A percentile compares a stretch with the other conserved stretches of the same genome.
Conservation (phyloP, 108 stramenopile species). For the Mediolabrus comicus region DNA sequence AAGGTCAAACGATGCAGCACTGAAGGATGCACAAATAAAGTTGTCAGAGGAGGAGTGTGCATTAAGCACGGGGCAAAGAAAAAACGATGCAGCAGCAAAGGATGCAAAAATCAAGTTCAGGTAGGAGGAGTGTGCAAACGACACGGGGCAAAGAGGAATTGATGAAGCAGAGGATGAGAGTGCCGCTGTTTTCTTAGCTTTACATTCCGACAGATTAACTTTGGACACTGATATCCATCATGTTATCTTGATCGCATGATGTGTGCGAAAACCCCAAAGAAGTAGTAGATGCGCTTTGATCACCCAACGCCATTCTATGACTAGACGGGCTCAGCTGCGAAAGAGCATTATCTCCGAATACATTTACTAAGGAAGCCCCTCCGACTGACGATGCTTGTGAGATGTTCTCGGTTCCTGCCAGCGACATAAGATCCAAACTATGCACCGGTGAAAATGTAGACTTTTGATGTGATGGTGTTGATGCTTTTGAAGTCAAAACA, state of each 20-base stretch:
- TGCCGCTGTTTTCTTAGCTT: too few species aligned
- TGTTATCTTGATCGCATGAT: constrained; percentile 2
- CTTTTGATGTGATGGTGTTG: background rate
- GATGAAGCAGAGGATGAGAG: too few species aligned
- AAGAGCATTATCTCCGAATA: constrained; percentile 48
- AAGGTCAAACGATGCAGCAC: too few species aligned
- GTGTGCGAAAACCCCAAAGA: constrained; percentile 8
- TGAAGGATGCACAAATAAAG: too few species aligned
- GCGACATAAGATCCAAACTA: constrained; percentile 35
- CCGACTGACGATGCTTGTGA: constrained; percentile 37
- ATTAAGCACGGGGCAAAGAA: too few species aligned
- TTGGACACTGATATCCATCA: constrained; percentile 3
- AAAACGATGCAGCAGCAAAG: too few species aligned
- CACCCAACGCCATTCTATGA: constrained; percentile 26
- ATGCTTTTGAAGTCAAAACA: background rate
- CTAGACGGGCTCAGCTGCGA: constrained; percentile 12
- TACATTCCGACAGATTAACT: too few species aligned
- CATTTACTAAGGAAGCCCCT: constrained; percentile 50
- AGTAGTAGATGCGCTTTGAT: background rate
- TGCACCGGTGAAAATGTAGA: constrained; percentile 4
- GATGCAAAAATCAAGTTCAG: too few species aligned
- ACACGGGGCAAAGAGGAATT: too few species aligned
- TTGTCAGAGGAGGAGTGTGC: too few species aligned
- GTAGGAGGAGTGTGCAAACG: too few species aligned
- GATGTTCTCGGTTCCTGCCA: constrained; percentile 39